Conservation (phyloP, 371 early-diverging fungal species). For the Lichtheimia hyalospora region DNA sequence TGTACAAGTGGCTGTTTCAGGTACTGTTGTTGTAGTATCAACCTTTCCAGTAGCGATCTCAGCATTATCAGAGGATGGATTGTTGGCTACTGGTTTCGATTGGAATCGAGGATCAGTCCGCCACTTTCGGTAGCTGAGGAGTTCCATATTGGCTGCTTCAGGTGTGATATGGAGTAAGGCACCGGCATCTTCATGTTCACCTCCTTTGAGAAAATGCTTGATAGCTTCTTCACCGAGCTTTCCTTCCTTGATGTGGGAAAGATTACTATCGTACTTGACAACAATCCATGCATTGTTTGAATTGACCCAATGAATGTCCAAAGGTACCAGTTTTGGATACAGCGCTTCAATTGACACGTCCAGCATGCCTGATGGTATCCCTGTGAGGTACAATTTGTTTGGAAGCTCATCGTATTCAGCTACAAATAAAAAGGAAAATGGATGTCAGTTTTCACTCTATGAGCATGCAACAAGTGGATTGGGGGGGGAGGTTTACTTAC, state of each 20-base stretch:
- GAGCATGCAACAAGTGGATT: too few species aligned
- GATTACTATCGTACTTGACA: slow-evolving; percentile 31
- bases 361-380: slow-evolving; percentile 40
- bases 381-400: slow-evolving; percentile 40
- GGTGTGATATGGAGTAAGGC: slow-evolving; percentile 28
- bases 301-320: slow-evolving; percentile 45
- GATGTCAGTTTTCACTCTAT: not conserved
- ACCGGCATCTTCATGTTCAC: slow-evolving; percentile 19
- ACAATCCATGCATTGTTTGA: slow-evolving; percentile 44
- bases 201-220: slow-evolving; percentile 23
- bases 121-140: slow-evolving; percentile 30
- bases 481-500: slow-evolving; percentile 8
- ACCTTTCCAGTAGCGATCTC: too few species aligned
- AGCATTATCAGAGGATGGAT: too few species aligned
- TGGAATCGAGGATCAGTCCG: slow-evolving; percentile 4
- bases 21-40: too few species aligned
- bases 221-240: slow-evolving; percentile 23
- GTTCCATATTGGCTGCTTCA: slow-evolving; percentile 33
- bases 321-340: slow-evolving; percentile 40
- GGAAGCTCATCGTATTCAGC: slow-evolving; percentile 28
- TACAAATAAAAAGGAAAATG: slow-evolving; percentile 1
- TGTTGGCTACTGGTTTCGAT: not conserved
- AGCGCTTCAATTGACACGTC: slow-evolving; percentile 40
- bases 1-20: too few species aligned
- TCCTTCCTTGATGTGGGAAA: slow-evolving; percentile 29